Evolutionary conservation across 2,329 filamentous ascomycete species (phyloP), one percentile per base, ranked within the genome.

Genomic region (Exophiala spinifera): DNA sequence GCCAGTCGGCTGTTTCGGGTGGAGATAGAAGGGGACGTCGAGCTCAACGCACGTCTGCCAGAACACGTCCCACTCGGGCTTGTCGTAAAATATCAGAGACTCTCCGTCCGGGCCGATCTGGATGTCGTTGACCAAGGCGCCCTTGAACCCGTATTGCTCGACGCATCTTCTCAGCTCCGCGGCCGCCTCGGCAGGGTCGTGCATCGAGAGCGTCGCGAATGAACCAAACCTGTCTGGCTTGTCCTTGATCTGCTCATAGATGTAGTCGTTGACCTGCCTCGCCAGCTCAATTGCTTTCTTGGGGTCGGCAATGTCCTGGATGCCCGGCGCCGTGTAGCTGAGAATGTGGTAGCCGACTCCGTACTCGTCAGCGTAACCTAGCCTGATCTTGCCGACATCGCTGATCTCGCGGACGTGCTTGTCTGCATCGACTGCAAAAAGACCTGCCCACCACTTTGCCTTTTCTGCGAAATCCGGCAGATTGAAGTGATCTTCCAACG

Each of bases 61-160:
- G 49, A 66, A 66, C 19, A 77, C 66, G 60, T 84, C 81, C 75
- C 79, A 87, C 56, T 80, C 76, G 0, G 78, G 74, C 7, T 76
- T 71, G 63, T 87, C 84, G 69, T 86, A 87, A 70, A 85, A 86
- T 65, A 86, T 71, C 73, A 83, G 79, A 20, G 77, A 76, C 52
- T 84, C 80, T 34, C 82, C 82, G 53, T 84, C 79, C 11, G 44
- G 1, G 2, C 81, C 82, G 14, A 80, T 75, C 64, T 87, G 84
- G 1, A 76, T 81, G 64, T 85, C 81, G 63, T 84, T 84, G 43
- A 87, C 75, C 3, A 87, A 69, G 3, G 76, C 81, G 2, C 84
- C 83, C 56, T 81, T 77, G 71, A 86, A 86, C n/a, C 82, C 81
- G 19, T 74, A 65, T 55, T 83, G 67, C 1, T 70, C 78, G 4